phyloP scores from a whole-genome alignment of 1,284 basidiomycete genomes.

The Leccinum fallax region DNA sequence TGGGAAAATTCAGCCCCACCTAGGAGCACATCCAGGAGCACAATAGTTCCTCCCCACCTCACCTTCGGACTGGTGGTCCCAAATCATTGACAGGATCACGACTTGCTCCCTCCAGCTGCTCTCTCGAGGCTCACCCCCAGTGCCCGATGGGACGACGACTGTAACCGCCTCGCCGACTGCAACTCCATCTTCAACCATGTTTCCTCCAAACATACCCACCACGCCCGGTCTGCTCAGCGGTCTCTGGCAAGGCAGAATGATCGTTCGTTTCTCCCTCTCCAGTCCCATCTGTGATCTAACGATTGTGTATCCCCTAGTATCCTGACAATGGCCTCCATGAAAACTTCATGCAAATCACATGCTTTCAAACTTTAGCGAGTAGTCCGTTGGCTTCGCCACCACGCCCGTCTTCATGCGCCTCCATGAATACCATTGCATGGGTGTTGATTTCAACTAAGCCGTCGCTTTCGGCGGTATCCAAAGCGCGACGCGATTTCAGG shows the following conservation, averaged over 20 bases:
- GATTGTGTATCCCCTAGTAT: conserved; percentile 25
- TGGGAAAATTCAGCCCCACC: conserved; percentile 42
- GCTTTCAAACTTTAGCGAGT: conserved; percentile 41
- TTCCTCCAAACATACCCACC: conserved; percentile 47
- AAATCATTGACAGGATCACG: conserved; percentile 35
- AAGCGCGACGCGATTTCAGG: conserved; percentile 43
- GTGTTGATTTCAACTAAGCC: conserved; percentile 38
- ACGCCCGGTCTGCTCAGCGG: conserved; percentile 55
- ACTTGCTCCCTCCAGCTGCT: conserved; percentile 25
- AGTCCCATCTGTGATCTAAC: conserved; percentile 15
- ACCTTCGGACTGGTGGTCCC: conserved; percentile 41
- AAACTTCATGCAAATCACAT: conserved; percentile 35
- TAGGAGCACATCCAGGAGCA: conserved; percentile 62
- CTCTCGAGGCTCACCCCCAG: conserved; percentile 40
- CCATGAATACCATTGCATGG: conserved; percentile 55
- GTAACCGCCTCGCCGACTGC: conserved; percentile 57
- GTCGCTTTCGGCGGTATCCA: conserved; percentile 46
- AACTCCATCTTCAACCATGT: conserved; percentile 42
- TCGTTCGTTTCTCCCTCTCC: conserved; percentile 37
- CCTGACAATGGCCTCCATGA: conserved; percentile 39
- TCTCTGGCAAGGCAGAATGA: conserved; percentile 60
- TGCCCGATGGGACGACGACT: conserved; percentile 58
- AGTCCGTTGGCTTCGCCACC: conserved; percentile 38
- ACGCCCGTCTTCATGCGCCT: conserved; percentile 59
- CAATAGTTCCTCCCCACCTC: conserved; percentile 41